These are phyloP conservation scores for Euptelea pleiosperma DNA, from an alignment of 164 flowering plant species.

Conservation along the genomic window DNA sequence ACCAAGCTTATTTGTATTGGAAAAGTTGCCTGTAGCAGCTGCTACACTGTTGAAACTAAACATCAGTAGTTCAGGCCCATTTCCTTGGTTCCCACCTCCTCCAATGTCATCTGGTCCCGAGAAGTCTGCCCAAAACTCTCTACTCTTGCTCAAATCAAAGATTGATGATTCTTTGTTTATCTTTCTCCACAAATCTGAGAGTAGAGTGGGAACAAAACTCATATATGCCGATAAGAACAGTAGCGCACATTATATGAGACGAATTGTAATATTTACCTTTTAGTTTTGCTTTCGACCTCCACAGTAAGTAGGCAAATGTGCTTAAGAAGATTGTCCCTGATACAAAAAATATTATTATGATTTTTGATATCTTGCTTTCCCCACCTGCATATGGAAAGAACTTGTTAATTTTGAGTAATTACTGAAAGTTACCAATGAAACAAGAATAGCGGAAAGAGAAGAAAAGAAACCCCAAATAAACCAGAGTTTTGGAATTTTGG, in stretches of 20 bases:
- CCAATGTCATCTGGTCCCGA: slow-evolving; percentile 28
- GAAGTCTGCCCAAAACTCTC: slow-evolving; percentile 32
- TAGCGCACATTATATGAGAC: neutral
- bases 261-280: slow-evolving; percentile 22
- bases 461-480: neutral
- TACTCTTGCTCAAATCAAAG: slow-evolving; percentile 9
- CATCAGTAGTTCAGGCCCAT: slow-evolving; percentile 40
- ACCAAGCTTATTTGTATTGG: slow-evolving; percentile 52
- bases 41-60: slow-evolving; percentile 35
- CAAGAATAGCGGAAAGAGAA: neutral
- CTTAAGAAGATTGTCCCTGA: slow-evolving; percentile 14
- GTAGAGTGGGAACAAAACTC: neutral
- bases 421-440: neutral
- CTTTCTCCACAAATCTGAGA: slow-evolving; percentile 10
- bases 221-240: neutral
- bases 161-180: slow-evolving; percentile 4
- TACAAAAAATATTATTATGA: slow-evolving; percentile 15
- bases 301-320: slow-evolving; percentile 28
- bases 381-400: neutral
- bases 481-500: too few relatives aligned
- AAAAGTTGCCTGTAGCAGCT: slow-evolving; percentile 47
- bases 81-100: slow-evolving; percentile 26
- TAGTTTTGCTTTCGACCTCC: slow-evolving; percentile 28
- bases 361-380: slow-evolving; percentile 16
- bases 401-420: neutral